A percentile compares a stretch with the other conserved stretches of the same genome.
phyloP scores from a whole-genome alignment of 2,329 filamentous ascomycete genomes.

The Aspergillus spinulosporus region DNA sequence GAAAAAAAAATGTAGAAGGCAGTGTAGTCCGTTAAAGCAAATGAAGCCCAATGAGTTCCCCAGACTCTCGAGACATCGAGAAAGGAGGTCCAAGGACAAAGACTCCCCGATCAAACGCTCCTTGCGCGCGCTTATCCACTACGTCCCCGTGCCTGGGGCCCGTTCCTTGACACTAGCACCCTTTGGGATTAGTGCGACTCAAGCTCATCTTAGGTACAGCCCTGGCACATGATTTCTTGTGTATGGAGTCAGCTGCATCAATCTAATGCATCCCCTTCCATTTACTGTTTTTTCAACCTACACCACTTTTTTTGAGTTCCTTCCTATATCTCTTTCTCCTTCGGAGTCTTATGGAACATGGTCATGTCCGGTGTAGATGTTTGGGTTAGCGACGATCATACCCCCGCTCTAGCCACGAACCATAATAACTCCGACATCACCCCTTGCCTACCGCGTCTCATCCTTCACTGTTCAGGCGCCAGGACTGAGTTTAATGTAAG shows the following conservation, averaged over 20 bases:
- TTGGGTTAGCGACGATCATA: background rate
- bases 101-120: conserved; percentile 34
- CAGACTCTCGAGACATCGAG: conserved; percentile 27
- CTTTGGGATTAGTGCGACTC: background rate
- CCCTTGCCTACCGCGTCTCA: background rate
- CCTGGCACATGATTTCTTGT: background rate
- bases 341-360: too few species aligned
- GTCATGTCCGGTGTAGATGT: background rate
- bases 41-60: conserved; percentile 25
- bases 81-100: conserved; percentile 28
- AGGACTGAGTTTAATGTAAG: background rate
- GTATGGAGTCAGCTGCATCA: background rate
- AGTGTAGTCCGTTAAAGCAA: conserved; percentile 17
- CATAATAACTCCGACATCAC: background rate
- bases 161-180: background rate
- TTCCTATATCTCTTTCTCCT: too few species aligned
- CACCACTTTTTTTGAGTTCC: background rate
- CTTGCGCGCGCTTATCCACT: conserved; percentile 39
- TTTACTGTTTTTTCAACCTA: background rate
- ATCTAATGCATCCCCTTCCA: background rate
- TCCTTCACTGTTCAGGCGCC: background rate
- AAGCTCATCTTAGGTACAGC: conserved; percentile 12
- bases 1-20: conserved; percentile 7
- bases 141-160: conserved; percentile 21
- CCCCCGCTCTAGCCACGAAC: background rate